Evolutionary conservation across 2,329 filamentous ascomycete genomes (phyloP), one percentile per base, ranked within the genome.

Genomic region (Blumeria graminis): DNA sequence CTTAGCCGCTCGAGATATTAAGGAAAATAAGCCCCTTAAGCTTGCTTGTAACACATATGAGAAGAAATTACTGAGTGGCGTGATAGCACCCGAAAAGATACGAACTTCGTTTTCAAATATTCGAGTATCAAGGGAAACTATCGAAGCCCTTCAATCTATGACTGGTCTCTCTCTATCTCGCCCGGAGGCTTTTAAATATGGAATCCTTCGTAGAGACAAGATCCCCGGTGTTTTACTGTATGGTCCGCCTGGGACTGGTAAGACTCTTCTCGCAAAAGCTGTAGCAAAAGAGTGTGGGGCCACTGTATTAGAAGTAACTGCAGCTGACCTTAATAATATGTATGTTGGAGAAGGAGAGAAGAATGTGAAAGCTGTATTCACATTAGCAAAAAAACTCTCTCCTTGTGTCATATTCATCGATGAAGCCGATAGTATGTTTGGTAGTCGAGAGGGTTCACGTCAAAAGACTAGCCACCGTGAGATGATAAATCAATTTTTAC

Each of bases 381-480:
- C 80, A 0, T 74, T 96, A 0, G 92, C 92, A 3, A 87, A 87
- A 69, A 94, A 94, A 68, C 76, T 95, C 7, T 83, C 84, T 1
- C 92, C 92, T 0, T 89, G 89, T 65, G 82, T 98, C 14, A 86
- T 98, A 55, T 96, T 98, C 70, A 87, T 98, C 60, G 92, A 98
- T 65, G 92, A 98, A 70, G 92, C 89, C 22, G 92, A 98, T 67
- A 85, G 90, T 7, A 81, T 98, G 52, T 84, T 98, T 57, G 86
- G 86, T 32, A 82, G 84, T 14, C 80, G 92, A 56, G 76, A 80
- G 60, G 77, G 77, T 41, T 74, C 76, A 58, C 81, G 79, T 62
- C 76, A 85, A 34, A 78, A 78, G 6, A 81, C 78, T 1, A 55
- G 60, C 10, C 86, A 93, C 62, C 80, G 89, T 54, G 90, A 95